phyloP scores from a whole-genome alignment of 2,329 filamentous ascomycete genomes.

The Falciphora oryzae region DNA sequence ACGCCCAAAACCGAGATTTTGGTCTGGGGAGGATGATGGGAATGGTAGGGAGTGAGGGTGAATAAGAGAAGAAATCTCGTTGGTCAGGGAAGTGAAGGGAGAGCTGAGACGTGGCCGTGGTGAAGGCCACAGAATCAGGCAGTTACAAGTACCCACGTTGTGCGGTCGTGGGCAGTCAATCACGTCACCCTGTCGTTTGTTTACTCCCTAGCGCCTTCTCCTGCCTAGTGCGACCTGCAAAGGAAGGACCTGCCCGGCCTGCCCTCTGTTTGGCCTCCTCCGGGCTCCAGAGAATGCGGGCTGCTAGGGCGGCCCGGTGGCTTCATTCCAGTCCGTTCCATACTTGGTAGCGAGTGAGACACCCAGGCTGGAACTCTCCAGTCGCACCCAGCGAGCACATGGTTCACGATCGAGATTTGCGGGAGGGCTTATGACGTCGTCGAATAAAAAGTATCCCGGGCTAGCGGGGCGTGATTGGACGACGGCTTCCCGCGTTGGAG shows the following conservation, averaged over 20 bases:
- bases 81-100: not conserved
- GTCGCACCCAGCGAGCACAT: not conserved
- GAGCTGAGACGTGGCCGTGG: not conserved
- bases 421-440: slow-evolving; percentile 1
- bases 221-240: not conserved
- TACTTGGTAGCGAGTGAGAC: not conserved
- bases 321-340: not conserved
- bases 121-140: slow-evolving; percentile 1
- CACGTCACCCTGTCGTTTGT: slow-evolving; percentile 14
- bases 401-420: slow-evolving; percentile 4
- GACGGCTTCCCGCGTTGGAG: not conserved
- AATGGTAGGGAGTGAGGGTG: not conserved
- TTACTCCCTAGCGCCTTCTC: slow-evolving; percentile 4
- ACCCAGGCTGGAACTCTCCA: not conserved
- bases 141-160: not conserved
- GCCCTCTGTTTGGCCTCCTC: not conserved
- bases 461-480: slow-evolving; percentile 1
- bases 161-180: slow-evolving; percentile 12
- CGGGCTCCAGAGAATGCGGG: not conserved
- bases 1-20: not conserved
- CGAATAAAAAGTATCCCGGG: not conserved
- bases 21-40: not conserved
- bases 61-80: not conserved
- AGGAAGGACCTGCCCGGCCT: not conserved
- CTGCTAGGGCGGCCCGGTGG: slow-evolving; percentile 1